Evolutionary conservation across 225 moss, liverwort and hornwort species (phyloP).

Genomic region (Thuidium tamariscinum): DNA sequence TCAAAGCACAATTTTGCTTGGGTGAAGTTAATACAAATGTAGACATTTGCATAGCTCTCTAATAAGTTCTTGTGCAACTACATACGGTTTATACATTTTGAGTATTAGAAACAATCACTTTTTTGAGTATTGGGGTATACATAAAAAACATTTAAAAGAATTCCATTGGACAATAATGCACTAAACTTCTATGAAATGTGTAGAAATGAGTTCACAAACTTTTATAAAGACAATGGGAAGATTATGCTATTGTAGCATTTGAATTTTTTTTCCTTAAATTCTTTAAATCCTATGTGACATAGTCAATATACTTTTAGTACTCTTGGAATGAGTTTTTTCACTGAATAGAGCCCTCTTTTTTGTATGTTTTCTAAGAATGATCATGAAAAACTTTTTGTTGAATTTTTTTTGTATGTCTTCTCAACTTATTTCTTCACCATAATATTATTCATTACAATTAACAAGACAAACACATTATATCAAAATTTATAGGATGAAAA

Average conservation of each 20-base stretch:
- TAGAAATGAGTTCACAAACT: background rate
- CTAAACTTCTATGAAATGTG: background rate
- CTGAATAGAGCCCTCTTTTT: background rate
- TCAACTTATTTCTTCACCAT: background rate
- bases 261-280: background rate
- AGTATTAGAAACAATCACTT: too few relatives aligned
- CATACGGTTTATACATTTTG: too few relatives aligned
- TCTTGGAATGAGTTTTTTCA: too few relatives aligned
- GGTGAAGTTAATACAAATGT: background rate
- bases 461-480: background rate
- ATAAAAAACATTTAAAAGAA: background rate
- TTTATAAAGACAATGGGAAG: background rate
- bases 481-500: background rate
- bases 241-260: background rate
- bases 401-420: background rate
- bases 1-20: background rate
- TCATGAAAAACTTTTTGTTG: background rate
- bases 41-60: background rate
- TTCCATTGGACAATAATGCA: accelerated
- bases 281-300: background rate
- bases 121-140: too few relatives aligned
- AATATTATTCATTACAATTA: background rate
- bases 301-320: background rate
- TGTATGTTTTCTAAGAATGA: background rate
- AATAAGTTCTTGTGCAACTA: too few relatives aligned